Evolutionary conservation across 352 stramenopile genomes (phyloP), one percentile per base, ranked within the genome.

Genomic region (Globisporangium lucens): DNA sequence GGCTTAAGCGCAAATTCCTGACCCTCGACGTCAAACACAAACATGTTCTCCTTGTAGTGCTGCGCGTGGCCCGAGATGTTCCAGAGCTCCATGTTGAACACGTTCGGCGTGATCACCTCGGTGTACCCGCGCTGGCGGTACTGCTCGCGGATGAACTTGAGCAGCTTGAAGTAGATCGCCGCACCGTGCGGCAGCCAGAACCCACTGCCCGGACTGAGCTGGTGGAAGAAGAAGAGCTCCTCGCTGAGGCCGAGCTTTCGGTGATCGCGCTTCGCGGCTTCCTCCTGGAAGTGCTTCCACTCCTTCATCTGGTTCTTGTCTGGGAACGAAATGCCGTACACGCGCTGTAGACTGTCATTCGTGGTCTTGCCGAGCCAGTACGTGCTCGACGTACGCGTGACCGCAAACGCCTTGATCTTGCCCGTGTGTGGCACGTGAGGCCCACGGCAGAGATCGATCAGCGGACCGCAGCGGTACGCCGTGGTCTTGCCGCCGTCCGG

Each of bases 151-250:
- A 97, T 94, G 66, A 95, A 94, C 56, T 85, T 79, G 15, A 75
- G 76, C 13, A 99, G 87, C 57, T 91, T 98, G 77, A 99, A 99
- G 86, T 99, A 99, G 56, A 99, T 95, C 38, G 94, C 88, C 8
- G 96, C 96, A 57, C 98, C 98, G 70, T 99, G 97, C 22, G 98
- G 97, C 35, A 99, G 73, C 80, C 98, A 99, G 78, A 99, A 99
- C 13, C 90, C 94, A 66, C 84, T 98, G 38, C 98, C 98, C 2
- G 98, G 96, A 55, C 91, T 99, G 53, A 99, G 83, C 61, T 93
- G 89, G 67, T 96, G 88, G 75, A 96, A 96, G 75, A 99, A 90
- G 77, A 99, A 98, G 5, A 99, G 91, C 59, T 99, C 89, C 81
- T 99, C 97, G 61, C 95, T 79, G 43, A 86, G 83, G 38, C 97